Base-by-base conservation (phyloP, 2,329 filamentous ascomycete species). In the Xylariaceae sp. region DNA sequence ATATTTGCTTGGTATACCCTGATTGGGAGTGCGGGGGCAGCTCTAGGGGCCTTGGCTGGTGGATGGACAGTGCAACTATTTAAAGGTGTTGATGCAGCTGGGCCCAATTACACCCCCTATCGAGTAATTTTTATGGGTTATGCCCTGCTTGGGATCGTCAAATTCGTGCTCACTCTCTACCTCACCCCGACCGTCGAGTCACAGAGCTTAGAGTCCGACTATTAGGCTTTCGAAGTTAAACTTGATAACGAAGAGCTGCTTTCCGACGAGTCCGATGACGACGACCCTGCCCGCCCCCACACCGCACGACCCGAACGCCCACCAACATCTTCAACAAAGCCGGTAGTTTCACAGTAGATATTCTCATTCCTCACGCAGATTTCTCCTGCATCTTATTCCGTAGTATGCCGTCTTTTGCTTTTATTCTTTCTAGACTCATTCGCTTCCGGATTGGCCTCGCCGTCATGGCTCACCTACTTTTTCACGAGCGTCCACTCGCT, bases 1-100 rank as follows among this genome's bases (percentile, higher is more conserved):
- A 71, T 86, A 28, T 85, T 81, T 55, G 82, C 82, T 3, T 86
- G 82, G 82, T 86, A 85, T 59, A 78, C 73, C 6, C 71, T 85
- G 6, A 65, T 75, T 1, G 86, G 85, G 2, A 78, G 75, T 0
- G 77, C 81, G 0, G 86, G 86, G 0, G 75, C 79, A 0, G 84
- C 86, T 0, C 72, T 80, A 14, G 86, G 86, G 1, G 47, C 51
- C 16, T 77, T 82, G 53, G 69, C 84, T 42, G 69, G 79, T 49
- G 86, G 86, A 2, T 86, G 82, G 81, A 63, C 77, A 3, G 74
- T 87, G 5, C 75, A 80, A 41, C 64, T 73, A 4, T 68, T 87
- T 31, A 72, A 75, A 18, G 60, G 64, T 1, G 60, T 61, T 16
- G 56, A 58, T 3, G 42, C 51, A 17, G 65, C 60, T 61, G 58